A percentile compares a stretch with the other conserved stretches of the same genome.
Conservation (phyloP, 73 alveolate genomes). For the Paramecium biaurelia region DNA sequence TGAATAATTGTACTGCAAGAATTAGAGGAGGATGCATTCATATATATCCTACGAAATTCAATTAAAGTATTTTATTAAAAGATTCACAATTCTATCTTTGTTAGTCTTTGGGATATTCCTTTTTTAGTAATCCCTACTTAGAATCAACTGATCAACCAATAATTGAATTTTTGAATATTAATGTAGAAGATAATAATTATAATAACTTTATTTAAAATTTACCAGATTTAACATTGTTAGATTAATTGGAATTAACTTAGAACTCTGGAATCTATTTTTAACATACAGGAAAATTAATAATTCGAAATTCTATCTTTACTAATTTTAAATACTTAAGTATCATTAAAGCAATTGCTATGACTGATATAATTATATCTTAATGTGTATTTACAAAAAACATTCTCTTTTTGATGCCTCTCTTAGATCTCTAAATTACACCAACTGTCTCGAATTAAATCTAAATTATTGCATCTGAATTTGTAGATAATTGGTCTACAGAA, state of each 20-base stretch:
- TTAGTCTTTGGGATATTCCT: neutral
- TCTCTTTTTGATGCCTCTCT: neutral
- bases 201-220: neutral
- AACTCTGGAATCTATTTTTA: neutral
- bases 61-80: neutral
- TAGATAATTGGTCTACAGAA: neutral
- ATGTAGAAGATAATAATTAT: neutral
- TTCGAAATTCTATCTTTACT: neutral
- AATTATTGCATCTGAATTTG: neutral
- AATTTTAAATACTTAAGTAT: neutral
- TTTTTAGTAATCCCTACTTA: neutral
- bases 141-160: neutral
- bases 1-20: slow-evolving; percentile 20
- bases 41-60: neutral
- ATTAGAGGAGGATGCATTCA: slow-evolving; percentile 23
- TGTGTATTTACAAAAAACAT: neutral
- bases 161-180: neutral
- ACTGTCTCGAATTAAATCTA: neutral
- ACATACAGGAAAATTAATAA: neutral
- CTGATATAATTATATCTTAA: neutral
- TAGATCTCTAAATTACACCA: neutral
- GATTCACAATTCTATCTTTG: neutral
- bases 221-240: neutral
- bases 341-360: neutral
- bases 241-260: neutral